A percentile compares a stretch with the other conserved stretches of the same genome.
Evolutionary conservation across 148 eudicot genomes (phyloP).

Genomic region (Chenopodium quinoa): DNA sequence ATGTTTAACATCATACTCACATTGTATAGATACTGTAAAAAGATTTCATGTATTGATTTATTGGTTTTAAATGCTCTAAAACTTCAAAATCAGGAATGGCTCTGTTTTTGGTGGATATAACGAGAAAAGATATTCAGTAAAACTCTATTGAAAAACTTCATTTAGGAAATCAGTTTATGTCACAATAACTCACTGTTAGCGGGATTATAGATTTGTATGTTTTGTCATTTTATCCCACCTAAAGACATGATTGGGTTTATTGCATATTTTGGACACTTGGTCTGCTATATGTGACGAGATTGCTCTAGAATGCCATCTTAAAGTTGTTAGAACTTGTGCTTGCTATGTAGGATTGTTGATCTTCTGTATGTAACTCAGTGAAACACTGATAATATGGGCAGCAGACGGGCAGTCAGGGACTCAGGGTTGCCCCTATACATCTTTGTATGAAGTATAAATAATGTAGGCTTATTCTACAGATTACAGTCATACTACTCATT

Average conservation of each 20-base stretch:
- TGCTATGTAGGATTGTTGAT: background rate
- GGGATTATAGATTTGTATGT: background rate
- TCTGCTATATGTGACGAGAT: background rate
- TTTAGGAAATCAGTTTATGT: background rate
- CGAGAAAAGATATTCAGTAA: too few species aligned
- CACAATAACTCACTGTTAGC: background rate
- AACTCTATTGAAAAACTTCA: background rate
- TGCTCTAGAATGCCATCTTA: background rate
- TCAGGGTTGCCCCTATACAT: background rate
- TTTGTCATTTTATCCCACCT: background rate
- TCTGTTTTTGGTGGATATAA: too few species aligned
- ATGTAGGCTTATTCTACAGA: background rate
- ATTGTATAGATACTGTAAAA: background rate
- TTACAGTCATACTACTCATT: background rate
- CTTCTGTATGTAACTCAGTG: too few species aligned
- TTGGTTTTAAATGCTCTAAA: background rate
- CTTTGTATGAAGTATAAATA: background rate
- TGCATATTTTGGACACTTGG: too few species aligned
- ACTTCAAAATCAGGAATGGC: too few species aligned
- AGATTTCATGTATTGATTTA: background rate
- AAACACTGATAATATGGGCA: background rate
- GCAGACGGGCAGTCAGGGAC: too few species aligned
- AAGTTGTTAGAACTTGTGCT: background rate
- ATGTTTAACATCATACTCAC: background rate
- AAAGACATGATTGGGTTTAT: too few species aligned